Evolutionary conservation across 257 asterid species (phyloP).

Genomic region (Ehretia macrophylla): DNA sequence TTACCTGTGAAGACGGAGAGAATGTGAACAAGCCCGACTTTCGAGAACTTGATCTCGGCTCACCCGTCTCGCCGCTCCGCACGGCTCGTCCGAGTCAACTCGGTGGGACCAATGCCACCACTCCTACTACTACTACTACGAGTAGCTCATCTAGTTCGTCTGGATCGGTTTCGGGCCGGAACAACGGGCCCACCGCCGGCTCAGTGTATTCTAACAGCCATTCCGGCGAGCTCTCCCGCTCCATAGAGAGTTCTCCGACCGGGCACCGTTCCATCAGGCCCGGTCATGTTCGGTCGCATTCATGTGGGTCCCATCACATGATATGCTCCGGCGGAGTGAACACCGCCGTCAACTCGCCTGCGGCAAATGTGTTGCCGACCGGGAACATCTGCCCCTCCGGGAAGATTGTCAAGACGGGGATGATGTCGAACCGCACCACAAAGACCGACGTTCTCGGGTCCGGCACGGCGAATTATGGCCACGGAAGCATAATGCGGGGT

Average conservation of each 20-base stretch:
- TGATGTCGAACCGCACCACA: constrained; percentile 26
- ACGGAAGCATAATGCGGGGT: constrained; percentile 67
- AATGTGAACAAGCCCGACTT: constrained; percentile 56
- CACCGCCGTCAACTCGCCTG: constrained; percentile 38
- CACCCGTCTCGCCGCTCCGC: constrained; percentile 59
- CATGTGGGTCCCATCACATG: constrained; percentile 30
- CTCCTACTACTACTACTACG: constrained; percentile 18
- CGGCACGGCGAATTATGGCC: constrained; percentile 59
- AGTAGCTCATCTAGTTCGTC: constrained; percentile 81
- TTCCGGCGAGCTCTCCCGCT: constrained; percentile 66
- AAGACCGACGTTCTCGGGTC: constrained; percentile 25
- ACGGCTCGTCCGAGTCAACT: constrained; percentile 8
- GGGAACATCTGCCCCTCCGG: constrained; percentile 77
- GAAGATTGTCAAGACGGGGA: constrained; percentile 46
- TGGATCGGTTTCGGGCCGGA: constrained; percentile 72
- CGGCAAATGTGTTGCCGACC: constrained; percentile 41
- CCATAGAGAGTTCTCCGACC: constrained; percentile 43
- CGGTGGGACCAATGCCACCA: constrained; percentile 5
- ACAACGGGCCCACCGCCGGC: constrained; percentile 17
- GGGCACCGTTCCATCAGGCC: constrained; percentile 14
- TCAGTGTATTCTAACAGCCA: constrained; percentile 18
- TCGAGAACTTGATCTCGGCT: constrained; percentile 73
- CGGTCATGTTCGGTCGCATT: constrained; percentile 38
- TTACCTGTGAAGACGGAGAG: constrained; percentile 3
- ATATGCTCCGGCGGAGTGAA: constrained; percentile 28